Percentiles rank a stretch among this genome's conserved stretches.
Evolutionary conservation across 2,329 filamentous ascomycete species (phyloP).

Genomic region (Byssoonygena ceratinophila): DNA sequence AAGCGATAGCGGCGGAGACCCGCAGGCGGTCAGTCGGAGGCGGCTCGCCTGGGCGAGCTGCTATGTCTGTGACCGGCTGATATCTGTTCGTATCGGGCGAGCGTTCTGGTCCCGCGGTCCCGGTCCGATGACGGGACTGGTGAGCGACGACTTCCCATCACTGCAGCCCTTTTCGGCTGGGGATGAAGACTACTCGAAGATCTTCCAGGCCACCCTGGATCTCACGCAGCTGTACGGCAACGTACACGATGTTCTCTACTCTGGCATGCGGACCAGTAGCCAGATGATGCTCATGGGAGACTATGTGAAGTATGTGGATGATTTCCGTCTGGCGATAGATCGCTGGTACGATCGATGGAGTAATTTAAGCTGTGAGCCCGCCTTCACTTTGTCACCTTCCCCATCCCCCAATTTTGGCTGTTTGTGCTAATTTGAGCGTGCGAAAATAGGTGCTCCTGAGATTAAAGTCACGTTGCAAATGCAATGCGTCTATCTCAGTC

Average conservation of each 20-base stretch:
- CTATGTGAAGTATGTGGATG: conserved; percentile 65
- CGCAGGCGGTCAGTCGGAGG: conserved; percentile 51
- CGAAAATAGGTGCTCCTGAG: conserved; percentile 47
- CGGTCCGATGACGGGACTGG: conserved; percentile 53
- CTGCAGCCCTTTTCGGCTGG: conserved; percentile 48
- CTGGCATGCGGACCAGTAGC: conserved; percentile 57
- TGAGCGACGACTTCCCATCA: conserved; percentile 58
- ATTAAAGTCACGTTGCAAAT: conserved; percentile 58
- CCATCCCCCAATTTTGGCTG: no score
- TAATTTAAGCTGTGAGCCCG: conserved; percentile 48
- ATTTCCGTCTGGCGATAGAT: conserved; percentile 57
- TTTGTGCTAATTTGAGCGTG: background rate
- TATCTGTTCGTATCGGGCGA: conserved; percentile 60
- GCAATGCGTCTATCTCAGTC: conserved; percentile 60
- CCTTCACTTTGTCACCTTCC: background rate
- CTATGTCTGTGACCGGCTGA: conserved; percentile 57
- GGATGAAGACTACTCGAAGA: conserved; percentile 56
- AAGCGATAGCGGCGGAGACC: conserved; percentile 49
- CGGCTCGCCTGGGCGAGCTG: conserved; percentile 59
- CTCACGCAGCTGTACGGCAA: conserved; percentile 63
- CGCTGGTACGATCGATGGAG: conserved; percentile 64
- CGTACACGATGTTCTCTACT: conserved; percentile 63
- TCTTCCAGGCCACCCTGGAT: conserved; percentile 62
- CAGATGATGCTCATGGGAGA: conserved; percentile 60
- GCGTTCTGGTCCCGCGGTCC: conserved; percentile 66